These are phyloP conservation scores for Breviolum minutum DNA, from an alignment of 73 alveolate genomes.

Conservation along the genomic window DNA sequence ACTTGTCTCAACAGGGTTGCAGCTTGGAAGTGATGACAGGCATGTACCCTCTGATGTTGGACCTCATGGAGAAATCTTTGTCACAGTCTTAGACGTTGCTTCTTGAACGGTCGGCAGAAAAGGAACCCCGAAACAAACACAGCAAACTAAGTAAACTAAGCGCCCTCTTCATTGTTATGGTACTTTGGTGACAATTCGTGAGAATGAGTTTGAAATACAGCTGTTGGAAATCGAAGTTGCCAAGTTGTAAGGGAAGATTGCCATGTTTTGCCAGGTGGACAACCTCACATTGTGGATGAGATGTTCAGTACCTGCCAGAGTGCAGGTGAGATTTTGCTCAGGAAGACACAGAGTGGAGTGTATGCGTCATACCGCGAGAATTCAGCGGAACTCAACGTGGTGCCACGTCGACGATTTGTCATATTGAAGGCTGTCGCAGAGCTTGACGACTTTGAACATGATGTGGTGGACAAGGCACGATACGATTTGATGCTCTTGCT, in stretches of 20 bases:
- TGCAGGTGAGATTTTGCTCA: conserved; percentile 22
- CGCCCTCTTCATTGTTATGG: too few species aligned
- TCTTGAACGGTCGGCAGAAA: background rate
- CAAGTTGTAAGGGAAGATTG: background rate
- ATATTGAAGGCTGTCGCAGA: conserved; percentile 44
- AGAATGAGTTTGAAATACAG: too few species aligned
- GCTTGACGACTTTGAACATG: conserved; percentile 22
- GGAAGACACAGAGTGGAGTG: background rate
- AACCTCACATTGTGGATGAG: conserved; percentile 55
- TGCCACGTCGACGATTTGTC: too few species aligned
- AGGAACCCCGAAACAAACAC: background rate
- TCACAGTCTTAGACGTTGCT: background rate
- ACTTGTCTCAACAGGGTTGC: too few species aligned
- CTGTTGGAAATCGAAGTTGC: too few species aligned
- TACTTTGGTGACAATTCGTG: too few species aligned
- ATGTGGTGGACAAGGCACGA: conserved; percentile 27
- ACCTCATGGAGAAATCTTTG: conserved; percentile 58
- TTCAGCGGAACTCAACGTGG: background rate
- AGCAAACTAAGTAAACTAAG: too few species aligned
- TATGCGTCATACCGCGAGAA: background rate
- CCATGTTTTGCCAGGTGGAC: conserved; percentile 11
- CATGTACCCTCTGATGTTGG: conserved; percentile 24
- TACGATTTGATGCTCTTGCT: background rate
- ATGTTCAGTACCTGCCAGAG: conserved; percentile 90
- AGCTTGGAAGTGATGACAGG: conserved; percentile 8